phyloP scores from a whole-genome alignment of 176 grass and related monocot species.

The Avena insularis region DNA sequence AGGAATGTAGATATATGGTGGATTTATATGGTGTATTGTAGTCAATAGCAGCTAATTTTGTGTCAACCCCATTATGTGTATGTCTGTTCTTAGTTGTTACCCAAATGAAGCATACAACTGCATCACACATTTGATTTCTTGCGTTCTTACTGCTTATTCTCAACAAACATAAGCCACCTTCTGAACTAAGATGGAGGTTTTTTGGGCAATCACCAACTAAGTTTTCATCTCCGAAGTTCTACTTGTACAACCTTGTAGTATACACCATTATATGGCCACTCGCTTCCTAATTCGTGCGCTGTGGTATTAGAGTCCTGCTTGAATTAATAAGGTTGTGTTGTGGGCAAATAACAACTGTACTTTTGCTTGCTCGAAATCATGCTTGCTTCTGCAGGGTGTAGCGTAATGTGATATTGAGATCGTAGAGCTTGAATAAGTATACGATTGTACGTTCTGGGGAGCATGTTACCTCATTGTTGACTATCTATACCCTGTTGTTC shows the following conservation, averaged over 20 bases:
- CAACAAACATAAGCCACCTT: neutral
- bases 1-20: neutral
- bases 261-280: neutral
- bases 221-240: slow-evolving; percentile 5
- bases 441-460: neutral
- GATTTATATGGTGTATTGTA: neutral
- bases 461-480: slow-evolving; percentile 10
- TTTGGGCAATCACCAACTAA: slow-evolving; percentile 4
- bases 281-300: neutral
- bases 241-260: neutral
- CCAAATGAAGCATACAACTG: neutral
- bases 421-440: neutral
- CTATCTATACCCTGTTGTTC: slow-evolving; percentile 33
- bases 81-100: neutral
- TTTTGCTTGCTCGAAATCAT: slow-evolving; percentile 13
- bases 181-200: slow-evolving; percentile 5
- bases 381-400: neutral
- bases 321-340: slow-evolving; percentile 25
- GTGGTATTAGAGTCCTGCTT: neutral
- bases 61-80: neutral
- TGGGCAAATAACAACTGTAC: neutral
- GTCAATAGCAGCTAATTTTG: slow-evolving; percentile 8
- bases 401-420: neutral
- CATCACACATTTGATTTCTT: slow-evolving; percentile 14
- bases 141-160: slow-evolving; percentile 16